Conservation (phyloP, 345 rosid species). For the Camelina sativa region DNA sequence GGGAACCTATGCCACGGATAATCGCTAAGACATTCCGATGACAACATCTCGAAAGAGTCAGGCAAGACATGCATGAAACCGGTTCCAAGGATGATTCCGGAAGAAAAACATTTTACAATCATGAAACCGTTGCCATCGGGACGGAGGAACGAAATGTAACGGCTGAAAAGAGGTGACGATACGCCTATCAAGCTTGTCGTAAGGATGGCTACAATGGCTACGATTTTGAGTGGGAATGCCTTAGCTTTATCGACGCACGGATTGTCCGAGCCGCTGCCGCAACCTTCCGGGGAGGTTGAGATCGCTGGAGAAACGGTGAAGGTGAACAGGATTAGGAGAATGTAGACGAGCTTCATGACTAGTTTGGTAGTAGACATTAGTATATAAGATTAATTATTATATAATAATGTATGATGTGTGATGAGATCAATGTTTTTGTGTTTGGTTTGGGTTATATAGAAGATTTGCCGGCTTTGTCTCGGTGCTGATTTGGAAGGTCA, state of each 20-base stretch:
- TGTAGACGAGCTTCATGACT: conserved; percentile 24
- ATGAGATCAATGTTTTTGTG: conserved; percentile 26
- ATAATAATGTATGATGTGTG: background rate
- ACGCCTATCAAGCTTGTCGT: conserved; percentile 74
- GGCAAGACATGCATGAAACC: conserved; percentile 92
- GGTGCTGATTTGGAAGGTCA: conserved; percentile 32
- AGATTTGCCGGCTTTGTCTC: conserved; percentile 36
- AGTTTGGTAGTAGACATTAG: conserved; percentile 35
- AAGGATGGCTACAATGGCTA: conserved; percentile 61
- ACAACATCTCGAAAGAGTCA: conserved; percentile 71
- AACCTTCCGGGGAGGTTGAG: conserved; percentile 28
- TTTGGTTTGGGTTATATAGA: conserved; percentile 36
- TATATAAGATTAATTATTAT: too few species aligned
- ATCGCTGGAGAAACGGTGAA: conserved; percentile 37
- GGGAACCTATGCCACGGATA: conserved; percentile 88
- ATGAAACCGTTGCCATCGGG: conserved; percentile 62
- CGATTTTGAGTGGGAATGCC: conserved; percentile 61
- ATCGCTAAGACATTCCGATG: conserved; percentile 61
- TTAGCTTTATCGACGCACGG: conserved; percentile 55
- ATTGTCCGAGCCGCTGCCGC: conserved; percentile 30
- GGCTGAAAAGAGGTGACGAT: conserved; percentile 55
- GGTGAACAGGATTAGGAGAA: conserved; percentile 28
- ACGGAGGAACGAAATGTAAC: conserved; percentile 55
- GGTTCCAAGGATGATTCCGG: conserved; percentile 82
- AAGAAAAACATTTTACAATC: conserved; percentile 63